Evolutionary conservation across 768 basidiomycete genomes (phyloP).

Genomic region (Russula vinacea): DNA sequence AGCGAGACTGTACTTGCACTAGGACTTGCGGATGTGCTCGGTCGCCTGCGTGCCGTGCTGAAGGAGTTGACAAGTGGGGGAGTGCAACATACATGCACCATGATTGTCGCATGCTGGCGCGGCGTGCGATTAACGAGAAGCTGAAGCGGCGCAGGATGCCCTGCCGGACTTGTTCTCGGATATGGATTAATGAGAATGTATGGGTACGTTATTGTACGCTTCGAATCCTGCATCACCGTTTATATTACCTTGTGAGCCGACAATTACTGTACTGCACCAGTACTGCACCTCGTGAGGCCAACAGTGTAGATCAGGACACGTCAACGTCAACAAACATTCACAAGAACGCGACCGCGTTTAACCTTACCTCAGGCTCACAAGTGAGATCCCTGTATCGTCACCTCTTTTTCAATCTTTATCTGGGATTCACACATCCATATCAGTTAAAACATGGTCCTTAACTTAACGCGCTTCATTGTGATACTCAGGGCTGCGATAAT

Average conservation of each 20-base stretch:
- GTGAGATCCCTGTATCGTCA: neutral
- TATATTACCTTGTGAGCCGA: neutral
- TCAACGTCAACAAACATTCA: conserved; percentile 20
- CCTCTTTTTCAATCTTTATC: neutral
- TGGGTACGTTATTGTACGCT: neutral
- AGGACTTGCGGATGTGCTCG: conserved; percentile 64
- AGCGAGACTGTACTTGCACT: conserved; percentile 57
- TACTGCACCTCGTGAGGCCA: no score
- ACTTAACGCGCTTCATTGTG: neutral
- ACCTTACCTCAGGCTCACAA: conserved; percentile 15
- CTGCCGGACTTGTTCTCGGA: conserved; percentile 61
- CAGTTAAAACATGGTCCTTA: neutral
- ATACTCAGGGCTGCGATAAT: neutral
- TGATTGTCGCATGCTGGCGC: conserved; percentile 61
- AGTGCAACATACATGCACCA: conserved; percentile 76
- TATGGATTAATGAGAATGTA: conserved; percentile 26
- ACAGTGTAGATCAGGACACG: no score
- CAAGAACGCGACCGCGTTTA: conserved; percentile 25
- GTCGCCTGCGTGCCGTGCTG: conserved; percentile 56
- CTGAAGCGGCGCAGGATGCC: conserved; percentile 55
- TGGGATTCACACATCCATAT: neutral
- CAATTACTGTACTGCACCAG: no score
- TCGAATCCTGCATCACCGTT: neutral
- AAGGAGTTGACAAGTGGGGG: conserved; percentile 69
- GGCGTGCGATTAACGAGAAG: conserved; percentile 52